A percentile compares a stretch with the other conserved stretches of the same genome.
phyloP scores from a whole-genome alignment of 2,329 filamentous ascomycete genomes.

The Colletotrichum sp. region DNA sequence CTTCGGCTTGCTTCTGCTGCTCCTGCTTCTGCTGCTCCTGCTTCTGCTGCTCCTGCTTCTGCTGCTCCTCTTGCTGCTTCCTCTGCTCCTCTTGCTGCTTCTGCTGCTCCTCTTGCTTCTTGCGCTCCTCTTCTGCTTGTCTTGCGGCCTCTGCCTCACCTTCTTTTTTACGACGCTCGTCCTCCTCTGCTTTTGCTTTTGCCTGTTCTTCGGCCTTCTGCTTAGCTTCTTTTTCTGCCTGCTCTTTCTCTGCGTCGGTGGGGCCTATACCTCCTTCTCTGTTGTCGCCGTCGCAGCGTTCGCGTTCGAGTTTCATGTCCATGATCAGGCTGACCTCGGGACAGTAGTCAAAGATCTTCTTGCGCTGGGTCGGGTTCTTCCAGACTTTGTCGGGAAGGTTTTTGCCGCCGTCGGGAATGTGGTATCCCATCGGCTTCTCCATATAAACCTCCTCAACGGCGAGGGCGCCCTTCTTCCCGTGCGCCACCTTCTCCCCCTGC shows the following conservation, averaged over 20 bases:
- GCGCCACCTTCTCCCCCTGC: constrained; percentile 53
- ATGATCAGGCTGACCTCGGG: constrained; percentile 61
- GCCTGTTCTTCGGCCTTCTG: constrained; percentile 8
- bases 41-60: neutral
- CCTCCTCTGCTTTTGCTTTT: neutral
- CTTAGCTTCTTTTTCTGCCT: constrained; percentile 14
- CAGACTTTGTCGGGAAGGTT: constrained; percentile 49
- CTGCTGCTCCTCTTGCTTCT: neutral
- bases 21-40: neutral
- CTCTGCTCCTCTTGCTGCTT: neutral
- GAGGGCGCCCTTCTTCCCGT: constrained; percentile 44
- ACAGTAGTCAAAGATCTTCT: constrained; percentile 59
- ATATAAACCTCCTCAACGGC: constrained; percentile 55
- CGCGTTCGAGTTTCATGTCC: constrained; percentile 59
- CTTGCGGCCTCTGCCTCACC: neutral
- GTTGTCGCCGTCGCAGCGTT: constrained; percentile 46
- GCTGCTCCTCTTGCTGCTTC: neutral
- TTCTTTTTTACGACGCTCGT: constrained; percentile 2
- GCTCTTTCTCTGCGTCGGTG: constrained; percentile 14
- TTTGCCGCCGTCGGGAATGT: constrained; percentile 49
- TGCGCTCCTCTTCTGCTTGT: neutral
- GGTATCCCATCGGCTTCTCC: constrained; percentile 59
- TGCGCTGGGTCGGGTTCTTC: constrained; percentile 46
- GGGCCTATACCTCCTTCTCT: constrained; percentile 27
- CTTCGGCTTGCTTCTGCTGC: neutral